phyloP scores from a whole-genome alignment of 148 eudicot genomes.

The Rhododendron simsii region DNA sequence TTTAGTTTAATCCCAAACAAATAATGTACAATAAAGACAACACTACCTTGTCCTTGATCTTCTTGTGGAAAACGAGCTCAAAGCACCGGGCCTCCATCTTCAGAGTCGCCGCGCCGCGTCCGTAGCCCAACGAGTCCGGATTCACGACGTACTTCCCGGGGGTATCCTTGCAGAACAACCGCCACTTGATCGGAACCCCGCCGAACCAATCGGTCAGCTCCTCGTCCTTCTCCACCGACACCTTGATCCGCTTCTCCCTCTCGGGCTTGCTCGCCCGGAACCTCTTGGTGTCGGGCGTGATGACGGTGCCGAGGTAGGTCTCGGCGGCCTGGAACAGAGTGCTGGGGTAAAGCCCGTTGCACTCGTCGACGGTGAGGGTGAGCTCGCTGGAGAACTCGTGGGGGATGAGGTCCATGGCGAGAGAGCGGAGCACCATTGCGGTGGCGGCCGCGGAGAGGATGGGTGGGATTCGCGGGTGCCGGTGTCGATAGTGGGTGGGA shows the following conservation, averaged over 20 bases:
- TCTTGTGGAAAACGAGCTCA: conserved; percentile 11
- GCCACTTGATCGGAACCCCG: conserved; percentile 20
- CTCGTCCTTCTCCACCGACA: conserved; percentile 20
- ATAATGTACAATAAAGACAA: too few relatives aligned
- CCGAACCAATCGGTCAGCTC: conserved; percentile 12
- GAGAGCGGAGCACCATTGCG: too few relatives aligned
- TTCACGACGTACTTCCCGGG: not conserved
- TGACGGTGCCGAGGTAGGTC: conserved; percentile 11
- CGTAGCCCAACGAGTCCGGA: not conserved
- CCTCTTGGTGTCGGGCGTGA: conserved; percentile 4
- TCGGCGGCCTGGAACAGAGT: conserved; percentile 15
- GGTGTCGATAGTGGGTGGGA: too few relatives aligned
- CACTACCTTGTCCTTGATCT: conserved; percentile 9
- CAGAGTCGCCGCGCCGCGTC: not conserved
- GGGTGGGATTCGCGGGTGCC: too few relatives aligned
- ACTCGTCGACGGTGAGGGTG: conserved; percentile 21
- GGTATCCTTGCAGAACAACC: not conserved
- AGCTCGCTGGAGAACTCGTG: conserved; percentile 10
- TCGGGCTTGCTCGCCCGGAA: conserved; percentile 3
- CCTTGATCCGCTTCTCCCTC: conserved; percentile 7
- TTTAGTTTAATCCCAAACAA: too few relatives aligned
- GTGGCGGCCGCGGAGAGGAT: too few relatives aligned
- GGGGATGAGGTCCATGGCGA: too few relatives aligned
- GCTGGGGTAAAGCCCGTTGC: conserved; percentile 15
- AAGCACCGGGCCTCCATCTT: too few relatives aligned